Conservation (phyloP, 352 stramenopile species). For the Pythium rhizo-oryzae region DNA sequence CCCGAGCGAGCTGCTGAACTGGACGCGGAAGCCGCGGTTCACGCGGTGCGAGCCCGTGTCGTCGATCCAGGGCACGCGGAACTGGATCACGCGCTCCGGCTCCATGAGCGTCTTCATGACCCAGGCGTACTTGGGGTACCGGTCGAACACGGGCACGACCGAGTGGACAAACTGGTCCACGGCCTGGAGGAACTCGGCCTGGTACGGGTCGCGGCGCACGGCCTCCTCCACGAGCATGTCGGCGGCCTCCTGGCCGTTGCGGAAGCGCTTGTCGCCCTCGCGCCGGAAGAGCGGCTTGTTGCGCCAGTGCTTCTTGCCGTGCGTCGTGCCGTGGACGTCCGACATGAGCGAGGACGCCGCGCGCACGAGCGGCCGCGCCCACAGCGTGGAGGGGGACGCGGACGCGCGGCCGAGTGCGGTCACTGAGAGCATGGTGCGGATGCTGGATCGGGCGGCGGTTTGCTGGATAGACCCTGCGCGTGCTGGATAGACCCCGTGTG, state of each 20-base stretch:
- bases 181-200: constrained; percentile 67
- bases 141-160: constrained; percentile 85
- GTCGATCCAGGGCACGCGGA: constrained; percentile 97
- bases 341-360: constrained; percentile 74
- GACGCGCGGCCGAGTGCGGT: neutral
- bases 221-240: constrained; percentile 93
- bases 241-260: constrained; percentile 95
- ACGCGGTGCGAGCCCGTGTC: constrained; percentile 95
- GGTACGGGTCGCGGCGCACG: constrained; percentile 75
- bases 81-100: constrained; percentile 95
- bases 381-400: too few relatives aligned
- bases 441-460: too few relatives aligned
- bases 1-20: constrained; percentile 92
- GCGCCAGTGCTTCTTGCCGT: constrained; percentile 93
- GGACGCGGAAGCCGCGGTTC: constrained; percentile 97
- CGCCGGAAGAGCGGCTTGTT: constrained; percentile 97
- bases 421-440: neutral
- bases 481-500: too few relatives aligned
- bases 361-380: constrained; percentile 4
- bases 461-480: too few relatives aligned
- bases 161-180: constrained; percentile 83
- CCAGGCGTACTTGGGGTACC: constrained; percentile 90
- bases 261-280: constrained; percentile 96
- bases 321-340: constrained; percentile 86
- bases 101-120: constrained; percentile 95